Percentiles rank a stretch among this genome's conserved stretches.
These are phyloP conservation scores for Phyllosticta paracitricarpa DNA, from an alignment of 2,329 filamentous ascomycete species.

Conservation along the genomic window DNA sequence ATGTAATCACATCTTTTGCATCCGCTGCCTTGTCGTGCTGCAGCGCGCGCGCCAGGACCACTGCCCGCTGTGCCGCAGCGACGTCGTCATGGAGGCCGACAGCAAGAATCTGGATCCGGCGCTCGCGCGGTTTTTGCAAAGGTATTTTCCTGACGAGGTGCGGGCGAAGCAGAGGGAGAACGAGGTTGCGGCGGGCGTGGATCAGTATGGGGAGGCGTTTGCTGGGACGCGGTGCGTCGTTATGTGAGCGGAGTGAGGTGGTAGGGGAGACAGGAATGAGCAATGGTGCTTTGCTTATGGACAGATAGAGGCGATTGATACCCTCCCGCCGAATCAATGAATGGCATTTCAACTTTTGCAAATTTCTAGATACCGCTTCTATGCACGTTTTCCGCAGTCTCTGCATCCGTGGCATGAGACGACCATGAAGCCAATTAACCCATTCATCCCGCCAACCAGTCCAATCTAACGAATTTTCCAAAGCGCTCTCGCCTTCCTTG, in stretches of 20 bases:
- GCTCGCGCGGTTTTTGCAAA: constrained; percentile 58
- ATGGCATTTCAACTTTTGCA: too few species aligned
- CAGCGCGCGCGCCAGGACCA: constrained; percentile 57
- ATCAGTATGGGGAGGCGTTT: constrained; percentile 60
- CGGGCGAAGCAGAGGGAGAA: constrained; percentile 52
- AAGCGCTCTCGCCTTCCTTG: too few species aligned
- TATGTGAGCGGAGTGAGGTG: constrained; percentile 39
- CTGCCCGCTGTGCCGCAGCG: constrained; percentile 67
- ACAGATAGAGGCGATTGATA: too few species aligned
- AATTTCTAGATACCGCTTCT: too few species aligned
- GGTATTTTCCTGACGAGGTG: constrained; percentile 69
- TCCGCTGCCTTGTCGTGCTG: constrained; percentile 71
- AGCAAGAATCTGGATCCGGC: constrained; percentile 53
- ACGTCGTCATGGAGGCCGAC: constrained; percentile 61
- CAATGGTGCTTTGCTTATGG: too few species aligned
- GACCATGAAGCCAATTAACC: too few species aligned
- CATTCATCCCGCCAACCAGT: too few species aligned
- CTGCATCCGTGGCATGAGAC: too few species aligned
- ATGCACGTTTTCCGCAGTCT: too few species aligned
- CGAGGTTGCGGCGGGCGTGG: constrained; percentile 63
- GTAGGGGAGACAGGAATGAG: neutral
- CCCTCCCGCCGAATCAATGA: too few species aligned
- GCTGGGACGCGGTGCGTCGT: constrained; percentile 45
- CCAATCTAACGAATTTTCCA: too few species aligned
- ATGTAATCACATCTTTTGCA: constrained; percentile 73